phyloP scores from a whole-genome alignment of 441 rosid species.

The Iberis amara region DNA sequence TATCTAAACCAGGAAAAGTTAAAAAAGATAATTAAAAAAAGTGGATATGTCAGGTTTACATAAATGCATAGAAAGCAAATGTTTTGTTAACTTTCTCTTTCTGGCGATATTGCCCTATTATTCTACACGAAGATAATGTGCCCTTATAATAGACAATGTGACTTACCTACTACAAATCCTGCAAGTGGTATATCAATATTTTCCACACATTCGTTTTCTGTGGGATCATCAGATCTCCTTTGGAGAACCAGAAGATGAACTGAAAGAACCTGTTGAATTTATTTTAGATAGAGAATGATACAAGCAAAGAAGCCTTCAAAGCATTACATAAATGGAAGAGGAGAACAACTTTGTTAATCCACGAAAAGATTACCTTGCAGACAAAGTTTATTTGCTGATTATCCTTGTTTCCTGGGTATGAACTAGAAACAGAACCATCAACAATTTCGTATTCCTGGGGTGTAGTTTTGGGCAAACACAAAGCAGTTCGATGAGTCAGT shows the following conservation, averaged over 20 bases:
- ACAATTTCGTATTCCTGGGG: slow-evolving; percentile 31
- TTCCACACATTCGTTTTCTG: slow-evolving; percentile 18
- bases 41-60: slow-evolving; percentile 6
- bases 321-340: slow-evolving; percentile 7
- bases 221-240: slow-evolving; percentile 34
- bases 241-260: slow-evolving; percentile 57
- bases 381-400: slow-evolving; percentile 36
- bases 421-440: slow-evolving; percentile 40
- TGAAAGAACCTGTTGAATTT: slow-evolving; percentile 51
- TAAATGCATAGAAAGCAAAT: slow-evolving; percentile 2
- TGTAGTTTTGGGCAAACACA: slow-evolving; percentile 17
- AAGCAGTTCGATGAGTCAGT: slow-evolving; percentile 23
- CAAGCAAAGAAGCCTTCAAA: slow-evolving; percentile 10
- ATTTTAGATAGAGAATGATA: slow-evolving; percentile 19
- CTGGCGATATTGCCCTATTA: neutral
- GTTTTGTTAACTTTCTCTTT: no score
- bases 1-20: slow-evolving; percentile 43
- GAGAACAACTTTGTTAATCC: slow-evolving; percentile 15
- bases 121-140: neutral
- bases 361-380: slow-evolving; percentile 55
- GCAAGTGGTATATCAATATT: slow-evolving; percentile 66
- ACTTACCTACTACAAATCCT: slow-evolving; percentile 73
- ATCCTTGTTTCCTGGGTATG: slow-evolving; percentile 32
- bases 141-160: slow-evolving; percentile 18
- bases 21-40: slow-evolving; percentile 1